Conservation (phyloP, 169 alveolate genomes). For the Toxoplasma gondii region DNA sequence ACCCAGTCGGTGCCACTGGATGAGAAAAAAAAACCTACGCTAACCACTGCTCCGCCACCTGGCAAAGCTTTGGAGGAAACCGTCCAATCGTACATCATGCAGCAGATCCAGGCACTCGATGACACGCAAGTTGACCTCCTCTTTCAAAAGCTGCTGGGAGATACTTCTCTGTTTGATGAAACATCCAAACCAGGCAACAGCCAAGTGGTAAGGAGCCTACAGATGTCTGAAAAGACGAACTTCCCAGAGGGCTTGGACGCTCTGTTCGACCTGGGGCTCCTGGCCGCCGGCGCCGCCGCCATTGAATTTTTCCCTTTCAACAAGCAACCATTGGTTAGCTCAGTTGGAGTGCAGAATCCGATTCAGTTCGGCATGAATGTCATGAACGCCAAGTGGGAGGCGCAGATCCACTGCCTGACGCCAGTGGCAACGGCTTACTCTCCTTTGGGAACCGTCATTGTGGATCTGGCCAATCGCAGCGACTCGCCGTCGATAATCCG, state of each 20-base stretch:
- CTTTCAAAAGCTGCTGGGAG: neutral
- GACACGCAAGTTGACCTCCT: neutral
- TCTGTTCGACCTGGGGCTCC: neutral
- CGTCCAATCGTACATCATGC: neutral
- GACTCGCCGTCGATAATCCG: constrained; percentile 16
- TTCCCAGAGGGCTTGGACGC: neutral
- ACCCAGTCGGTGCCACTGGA: neutral
- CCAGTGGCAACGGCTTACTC: constrained; percentile 29
- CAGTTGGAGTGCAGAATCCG: neutral
- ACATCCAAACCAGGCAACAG: neutral
- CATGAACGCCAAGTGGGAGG: constrained; percentile 31
- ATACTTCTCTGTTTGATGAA: neutral
- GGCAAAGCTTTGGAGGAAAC: neutral
- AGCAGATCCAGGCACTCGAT: constrained; percentile 7
- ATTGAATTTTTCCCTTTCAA: neutral
- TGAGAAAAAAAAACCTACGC: neutral
- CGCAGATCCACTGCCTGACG: constrained; percentile 31
- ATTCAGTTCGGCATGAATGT: constrained; percentile 35
- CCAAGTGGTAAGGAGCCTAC: neutral
- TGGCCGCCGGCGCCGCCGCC: neutral
- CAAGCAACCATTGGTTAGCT: neutral
- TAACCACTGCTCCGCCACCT: neutral
- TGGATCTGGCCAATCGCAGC: constrained; percentile 16
- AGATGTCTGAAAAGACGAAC: neutral
- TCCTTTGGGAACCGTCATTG: constrained; percentile 35